Evolutionary conservation across 495 filamentous ascomycete genomes (phyloP).

Genomic region (Aspergillus conjunctus): DNA sequence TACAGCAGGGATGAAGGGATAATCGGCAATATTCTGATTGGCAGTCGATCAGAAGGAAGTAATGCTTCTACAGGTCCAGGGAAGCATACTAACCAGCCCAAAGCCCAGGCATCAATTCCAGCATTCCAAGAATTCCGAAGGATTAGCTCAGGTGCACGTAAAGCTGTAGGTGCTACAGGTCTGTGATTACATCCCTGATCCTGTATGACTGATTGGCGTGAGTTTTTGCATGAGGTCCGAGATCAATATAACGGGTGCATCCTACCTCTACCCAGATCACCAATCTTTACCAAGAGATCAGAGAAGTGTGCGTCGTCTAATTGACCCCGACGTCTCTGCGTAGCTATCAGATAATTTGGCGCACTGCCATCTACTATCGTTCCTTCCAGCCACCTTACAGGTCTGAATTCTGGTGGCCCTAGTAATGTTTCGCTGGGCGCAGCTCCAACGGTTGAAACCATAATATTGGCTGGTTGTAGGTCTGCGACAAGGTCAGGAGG

Average conservation of each 20-base stretch:
- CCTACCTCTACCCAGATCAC: conserved; percentile 29
- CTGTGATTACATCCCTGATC: conserved; percentile 5
- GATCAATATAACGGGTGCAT: neutral
- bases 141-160: conserved; percentile 28
- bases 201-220: conserved; percentile 13
- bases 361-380: conserved; percentile 23
- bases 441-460: conserved; percentile 3
- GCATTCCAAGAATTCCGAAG: conserved; percentile 19
- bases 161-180: conserved; percentile 23
- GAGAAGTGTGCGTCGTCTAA: conserved; percentile 22
- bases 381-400: conserved; percentile 25
- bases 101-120: conserved; percentile 27
- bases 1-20: too few relatives aligned
- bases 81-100: conserved; percentile 28
- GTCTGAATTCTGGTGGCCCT: conserved; percentile 23
- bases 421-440: conserved; percentile 5
- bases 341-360: conserved; percentile 24
- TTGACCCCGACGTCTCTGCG: conserved; percentile 21
- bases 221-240: neutral
- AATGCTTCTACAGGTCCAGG: too few relatives aligned
- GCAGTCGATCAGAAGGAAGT: too few relatives aligned
- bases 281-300: conserved; percentile 25
- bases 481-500: conserved; percentile 5
- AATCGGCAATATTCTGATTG: too few relatives aligned
- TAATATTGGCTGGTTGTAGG: conserved; percentile 22